phyloP scores from a whole-genome alignment of 305 asterid genomes.

The Fraxinus greggii region DNA sequence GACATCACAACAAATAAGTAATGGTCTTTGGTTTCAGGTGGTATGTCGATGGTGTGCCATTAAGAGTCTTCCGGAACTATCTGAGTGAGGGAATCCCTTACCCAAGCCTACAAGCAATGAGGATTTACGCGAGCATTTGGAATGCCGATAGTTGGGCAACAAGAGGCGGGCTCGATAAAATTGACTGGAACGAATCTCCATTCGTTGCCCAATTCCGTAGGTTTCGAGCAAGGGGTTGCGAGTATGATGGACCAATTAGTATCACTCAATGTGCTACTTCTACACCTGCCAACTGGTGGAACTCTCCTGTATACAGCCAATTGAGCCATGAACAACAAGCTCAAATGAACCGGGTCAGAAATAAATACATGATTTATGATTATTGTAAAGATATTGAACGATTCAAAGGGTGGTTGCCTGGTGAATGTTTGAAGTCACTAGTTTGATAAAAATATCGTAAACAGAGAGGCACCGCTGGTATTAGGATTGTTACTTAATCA shows the following conservation, averaged over 20 bases:
- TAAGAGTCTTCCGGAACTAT: slow-evolving; percentile 61
- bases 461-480: background rate
- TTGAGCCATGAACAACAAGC: slow-evolving; percentile 30
- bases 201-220: slow-evolving; percentile 44
- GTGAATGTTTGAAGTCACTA: slow-evolving; percentile 51
- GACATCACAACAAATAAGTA: background rate
- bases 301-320: slow-evolving; percentile 23
- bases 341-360: slow-evolving; percentile 42
- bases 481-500: background rate
- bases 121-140: slow-evolving; percentile 69
- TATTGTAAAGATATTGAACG: slow-evolving; percentile 54
- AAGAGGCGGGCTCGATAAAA: slow-evolving; percentile 63
- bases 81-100: slow-evolving; percentile 41
- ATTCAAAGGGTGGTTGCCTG: slow-evolving; percentile 51
- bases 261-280: slow-evolving; percentile 35
- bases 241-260: slow-evolving; percentile 35
- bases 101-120: slow-evolving; percentile 62
- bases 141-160: slow-evolving; percentile 87
- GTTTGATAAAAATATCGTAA: background rate
- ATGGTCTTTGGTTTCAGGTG: slow-evolving; percentile 41
- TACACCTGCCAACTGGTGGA: slow-evolving; percentile 44
- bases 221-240: slow-evolving; percentile 53
- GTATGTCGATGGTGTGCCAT: slow-evolving; percentile 64
- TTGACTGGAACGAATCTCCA: slow-evolving; percentile 59
- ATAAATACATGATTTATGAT: slow-evolving; percentile 53